phyloP scores from a whole-genome alignment of 163 green algal genomes.

The Volvox carteri region DNA sequence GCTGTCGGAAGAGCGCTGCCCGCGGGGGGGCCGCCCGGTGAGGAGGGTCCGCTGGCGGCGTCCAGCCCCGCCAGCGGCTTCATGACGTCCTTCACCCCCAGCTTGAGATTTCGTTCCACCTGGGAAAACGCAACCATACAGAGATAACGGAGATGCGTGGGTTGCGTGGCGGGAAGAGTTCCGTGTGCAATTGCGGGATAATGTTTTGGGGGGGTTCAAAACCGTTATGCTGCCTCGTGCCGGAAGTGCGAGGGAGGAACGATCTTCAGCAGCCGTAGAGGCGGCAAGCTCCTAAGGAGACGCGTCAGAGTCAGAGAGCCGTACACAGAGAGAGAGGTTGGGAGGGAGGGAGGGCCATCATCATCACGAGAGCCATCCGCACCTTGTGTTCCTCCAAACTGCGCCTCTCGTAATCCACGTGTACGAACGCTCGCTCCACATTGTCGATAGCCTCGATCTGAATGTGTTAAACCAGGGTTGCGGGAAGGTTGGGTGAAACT shows the following conservation, averaged over 20 bases:
- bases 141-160: no score
- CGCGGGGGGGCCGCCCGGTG: neutral
- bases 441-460: constrained; percentile 78
- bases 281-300: neutral
- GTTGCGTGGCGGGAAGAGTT: neutral
- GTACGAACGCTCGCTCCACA: constrained; percentile 82
- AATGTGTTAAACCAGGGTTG: neutral
- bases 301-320: no score
- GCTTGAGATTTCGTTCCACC: constrained; percentile 54
- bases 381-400: constrained; percentile 54
- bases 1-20: neutral
- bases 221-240: no score
- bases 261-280: neutral
- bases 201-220: neutral
- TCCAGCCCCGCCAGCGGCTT: constrained; percentile 16
- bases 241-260: no score
- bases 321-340: no score
- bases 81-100: constrained; percentile 43
- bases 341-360: no score
- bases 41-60: neutral
- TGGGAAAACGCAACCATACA: neutral
- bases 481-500: neutral
- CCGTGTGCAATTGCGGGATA: neutral
- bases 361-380: no score
- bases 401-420: constrained; percentile 74